Evolutionary conservation across 768 basidiomycete species (phyloP), one percentile per base, ranked within the genome.

Genomic region (Leccinum pellstonianum): DNA sequence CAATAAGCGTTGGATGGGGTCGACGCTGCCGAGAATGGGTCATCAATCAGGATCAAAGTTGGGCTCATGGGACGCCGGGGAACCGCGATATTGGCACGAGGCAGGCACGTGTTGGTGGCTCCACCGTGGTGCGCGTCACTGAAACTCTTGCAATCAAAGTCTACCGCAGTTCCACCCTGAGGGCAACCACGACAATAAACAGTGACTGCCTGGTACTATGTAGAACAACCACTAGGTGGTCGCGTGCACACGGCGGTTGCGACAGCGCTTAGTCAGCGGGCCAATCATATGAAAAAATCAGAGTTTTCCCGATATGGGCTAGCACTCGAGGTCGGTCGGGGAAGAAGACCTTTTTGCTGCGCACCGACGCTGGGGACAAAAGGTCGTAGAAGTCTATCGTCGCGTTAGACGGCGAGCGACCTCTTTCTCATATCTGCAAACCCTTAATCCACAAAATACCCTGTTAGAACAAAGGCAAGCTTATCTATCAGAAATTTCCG

Each of bases 401-500:
- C 35, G 12, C 35, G n/a, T 33, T 49, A 37, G 52, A 54, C 51
- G 3, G 58, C 49, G 59, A 52, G 35, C 12, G 31, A 15, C 8
- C 19, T 12, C 2, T 21, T 21, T n/a, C 57, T 62, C 57, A 21
- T 48, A 35, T 58, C 27, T 29, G 17, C 46, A 21, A 43, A 17
- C 46, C 5, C 21, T 5, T 51, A 54, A 46, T 33, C 27, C 48
- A 46, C 43, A 33, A 21, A 57, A 73, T 73, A 73, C 69, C 73
- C 65, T n/a, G 53, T 53, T 69, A 63, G 71, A 71, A 51, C 31
- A 15, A 9, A 52, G 54, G 73, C 69, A 59, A 55, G 67, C 72
- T 73, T 73, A 73, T 73, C 69, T 69, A 67, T 73, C 69, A 25
- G 49, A 61, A 65, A 65, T 61, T 57, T 61, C 58, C 51, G 64